Evolutionary conservation across 805 yeast species (phyloP), one percentile per base, ranked within the genome.

Genomic region (Wickerhamiella cacticola): DNA sequence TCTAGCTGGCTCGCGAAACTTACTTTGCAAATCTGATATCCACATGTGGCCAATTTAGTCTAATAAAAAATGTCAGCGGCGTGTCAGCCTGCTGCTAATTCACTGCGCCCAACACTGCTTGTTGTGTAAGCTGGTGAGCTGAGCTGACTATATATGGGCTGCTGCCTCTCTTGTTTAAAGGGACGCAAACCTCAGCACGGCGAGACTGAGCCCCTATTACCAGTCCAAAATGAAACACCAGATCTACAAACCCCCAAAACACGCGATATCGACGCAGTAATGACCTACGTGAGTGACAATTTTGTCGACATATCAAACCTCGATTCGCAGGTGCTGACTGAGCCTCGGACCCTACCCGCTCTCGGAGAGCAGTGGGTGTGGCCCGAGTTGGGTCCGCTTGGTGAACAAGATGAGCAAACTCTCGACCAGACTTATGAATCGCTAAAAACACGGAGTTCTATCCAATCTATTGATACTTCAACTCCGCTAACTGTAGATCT

Each of bases 21-120:
- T 57, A 65, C 68, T 65, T 50, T 65, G 68, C 10, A 61, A 43
- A 41, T 64, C 68, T 6, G 66, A 52, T 22, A 65, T 53, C 66
- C 67, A 62, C 68, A 62, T 62, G 29, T 3, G 10, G 10, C 13
- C 16, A 10, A 12, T 13, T 15, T 29, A 29, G 5, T 29, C n/a
- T 7, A 25, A 25, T 10, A 25, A 10, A 25, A 8, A 29, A 15
- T 29, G 34, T 29, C 34, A 29, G 34, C 34, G n/a, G n/a, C 34
- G 34, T 15, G n/a, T n/a, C n/a, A n/a, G n/a, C n/a, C n/a, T n/a
- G n/a, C n/a, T n/a, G n/a, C n/a, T n/a, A n/a, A n/a, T n/a, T n/a
- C n/a, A n/a, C n/a, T n/a, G n/a, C n/a, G n/a, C n/a, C n/a, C n/a
- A n/a, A n/a, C n/a, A n/a, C n/a, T n/a, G n/a, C 39, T 9, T 10